phyloP scores from a whole-genome alignment of 495 filamentous ascomycete species.

The Astrocystis sublimbata region DNA sequence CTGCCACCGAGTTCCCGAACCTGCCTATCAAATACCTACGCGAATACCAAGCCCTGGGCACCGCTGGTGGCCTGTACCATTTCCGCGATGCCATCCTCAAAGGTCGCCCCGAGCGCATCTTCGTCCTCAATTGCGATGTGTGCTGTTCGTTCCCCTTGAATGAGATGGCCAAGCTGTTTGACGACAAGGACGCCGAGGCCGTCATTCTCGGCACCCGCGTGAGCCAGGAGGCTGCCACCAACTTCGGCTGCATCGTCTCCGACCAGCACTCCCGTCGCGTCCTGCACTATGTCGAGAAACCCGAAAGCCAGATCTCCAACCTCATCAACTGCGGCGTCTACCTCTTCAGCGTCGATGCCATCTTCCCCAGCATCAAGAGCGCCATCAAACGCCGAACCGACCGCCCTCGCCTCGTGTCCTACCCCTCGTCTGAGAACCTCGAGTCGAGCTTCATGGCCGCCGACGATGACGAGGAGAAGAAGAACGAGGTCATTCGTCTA shows the following conservation, averaged over 20 bases:
- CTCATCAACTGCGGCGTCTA: slow-evolving; percentile 99
- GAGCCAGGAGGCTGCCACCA: slow-evolving; percentile 85
- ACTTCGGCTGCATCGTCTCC: slow-evolving; percentile 97
- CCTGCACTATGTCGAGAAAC: slow-evolving; percentile 99
- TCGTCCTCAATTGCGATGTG: slow-evolving; percentile 97
- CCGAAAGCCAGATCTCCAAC: slow-evolving; percentile 96
- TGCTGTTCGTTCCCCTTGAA: slow-evolving; percentile 98
- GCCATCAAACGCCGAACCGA: slow-evolving; percentile 96
- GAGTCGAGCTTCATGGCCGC: slow-evolving; percentile 76
- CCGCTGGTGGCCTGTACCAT: slow-evolving; percentile 96
- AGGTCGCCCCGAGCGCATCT: slow-evolving; percentile 89
- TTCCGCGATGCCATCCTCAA: slow-evolving; percentile 99
- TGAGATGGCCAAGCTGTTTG: slow-evolving; percentile 91
- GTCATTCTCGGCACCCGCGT: slow-evolving; percentile 95
- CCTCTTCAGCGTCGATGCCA: slow-evolving; percentile 90
- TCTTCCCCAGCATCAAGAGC: slow-evolving; percentile 93
- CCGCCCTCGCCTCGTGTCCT: slow-evolving; percentile 85
- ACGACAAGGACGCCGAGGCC: slow-evolving; percentile 94
- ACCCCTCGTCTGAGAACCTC: slow-evolving; percentile 93
- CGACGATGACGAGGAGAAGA: slow-evolving; percentile 70
- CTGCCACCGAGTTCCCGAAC: slow-evolving; percentile 78
- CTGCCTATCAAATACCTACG: slow-evolving; percentile 93
- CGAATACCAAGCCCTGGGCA: slow-evolving; percentile 96
- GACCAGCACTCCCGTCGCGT: slow-evolving; percentile 94
- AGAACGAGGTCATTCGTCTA: slow-evolving; percentile 87